Evolutionary conservation across 106 monocot genomes (phyloP), one percentile per base, ranked within the genome.

Genomic region (Dioscorea alata): DNA sequence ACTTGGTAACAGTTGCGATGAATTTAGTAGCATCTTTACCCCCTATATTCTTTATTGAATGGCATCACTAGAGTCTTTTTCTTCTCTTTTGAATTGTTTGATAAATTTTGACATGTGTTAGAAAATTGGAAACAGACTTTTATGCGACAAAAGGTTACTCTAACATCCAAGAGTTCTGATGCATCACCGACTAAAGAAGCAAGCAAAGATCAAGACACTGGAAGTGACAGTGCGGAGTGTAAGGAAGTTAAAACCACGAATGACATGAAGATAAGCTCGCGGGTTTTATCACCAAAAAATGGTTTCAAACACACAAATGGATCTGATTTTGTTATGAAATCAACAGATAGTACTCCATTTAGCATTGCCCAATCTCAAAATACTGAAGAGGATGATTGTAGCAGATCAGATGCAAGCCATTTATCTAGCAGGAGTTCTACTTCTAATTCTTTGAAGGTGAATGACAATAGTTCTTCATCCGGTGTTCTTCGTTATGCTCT

Each of bases 401-500:
- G 48, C 63, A 61, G 59, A 8, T 22, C 70, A n/a, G 60, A 78
- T 59, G 63, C 13, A 2, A 73, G 22, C 24, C 61, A 54, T 74
- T 1, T 68, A 69, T 60, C 4, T 32, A 66, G 59, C 14, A 75
- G 33, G 2, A 79, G 52, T 68, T 75, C 80, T 59, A 50, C 34
- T 33, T 48, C 80, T 28, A 66, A 64, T 50, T 71, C 74, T 61
- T 19, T 62, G 33, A 88, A 76, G 75, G 66, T 75, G 57, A 85
- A 82, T 68, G 78, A 92, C 60, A 80, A 64, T 67, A 31, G 53
- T 24, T 9, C 79, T 62, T 33, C 48, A 63, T 32, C 65, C 49
- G 82, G 89, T 28, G 88, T 79, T 33, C 79, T 99, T 48, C 84
- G 97, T 20, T 99, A 92, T 79, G 97, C 97, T 24, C 76, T 99